Percentiles rank a stretch among this genome's conserved stretches.
phyloP scores from a whole-genome alignment of 2,329 filamentous ascomycete species.

The Aureobasidium sp. region DNA sequence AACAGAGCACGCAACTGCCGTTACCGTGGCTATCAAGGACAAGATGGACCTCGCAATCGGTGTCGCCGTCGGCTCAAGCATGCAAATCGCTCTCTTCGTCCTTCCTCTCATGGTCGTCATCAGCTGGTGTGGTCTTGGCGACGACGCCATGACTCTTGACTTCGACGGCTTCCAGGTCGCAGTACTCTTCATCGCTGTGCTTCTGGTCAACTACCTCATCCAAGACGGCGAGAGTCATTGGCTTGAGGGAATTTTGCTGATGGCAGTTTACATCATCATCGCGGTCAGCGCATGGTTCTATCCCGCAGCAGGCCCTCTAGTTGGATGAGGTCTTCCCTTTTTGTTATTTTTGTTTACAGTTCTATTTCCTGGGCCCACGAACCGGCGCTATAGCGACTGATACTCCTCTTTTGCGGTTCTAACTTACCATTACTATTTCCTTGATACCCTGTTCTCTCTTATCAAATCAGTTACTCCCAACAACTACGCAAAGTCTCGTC shows the following conservation, averaged over 20 bases:
- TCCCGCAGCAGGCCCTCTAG: constrained; percentile 26
- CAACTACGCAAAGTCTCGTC: too few relatives aligned
- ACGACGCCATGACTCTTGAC: constrained; percentile 72
- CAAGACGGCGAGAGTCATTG: constrained; percentile 86
- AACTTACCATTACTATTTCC: constrained; percentile 1
- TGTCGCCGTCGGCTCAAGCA: constrained; percentile 81
- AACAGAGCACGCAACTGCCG: constrained; percentile 86
- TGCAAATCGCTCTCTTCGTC: constrained; percentile 83
- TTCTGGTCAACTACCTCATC: constrained; percentile 89
- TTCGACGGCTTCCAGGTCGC: constrained; percentile 71
- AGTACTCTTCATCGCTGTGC: constrained; percentile 82
- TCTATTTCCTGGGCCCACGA: not conserved
- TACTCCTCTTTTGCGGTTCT: not conserved
- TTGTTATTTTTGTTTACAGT: not conserved
- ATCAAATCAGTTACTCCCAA: not conserved
- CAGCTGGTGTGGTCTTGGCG: constrained; percentile 83
- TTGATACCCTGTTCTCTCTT: constrained; percentile 4
- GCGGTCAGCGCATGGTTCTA: constrained; percentile 67
- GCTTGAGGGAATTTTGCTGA: constrained; percentile 79
- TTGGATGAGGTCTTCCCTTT: not conserved
- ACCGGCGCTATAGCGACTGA: not conserved
- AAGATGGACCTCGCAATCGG: constrained; percentile 89
- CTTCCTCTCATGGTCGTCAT: constrained; percentile 81
- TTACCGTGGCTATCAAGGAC: constrained; percentile 83
- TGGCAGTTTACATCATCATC: constrained; percentile 84